phyloP scores from a whole-genome alignment of 345 rosid species.

The Geranium rotundifolium region DNA sequence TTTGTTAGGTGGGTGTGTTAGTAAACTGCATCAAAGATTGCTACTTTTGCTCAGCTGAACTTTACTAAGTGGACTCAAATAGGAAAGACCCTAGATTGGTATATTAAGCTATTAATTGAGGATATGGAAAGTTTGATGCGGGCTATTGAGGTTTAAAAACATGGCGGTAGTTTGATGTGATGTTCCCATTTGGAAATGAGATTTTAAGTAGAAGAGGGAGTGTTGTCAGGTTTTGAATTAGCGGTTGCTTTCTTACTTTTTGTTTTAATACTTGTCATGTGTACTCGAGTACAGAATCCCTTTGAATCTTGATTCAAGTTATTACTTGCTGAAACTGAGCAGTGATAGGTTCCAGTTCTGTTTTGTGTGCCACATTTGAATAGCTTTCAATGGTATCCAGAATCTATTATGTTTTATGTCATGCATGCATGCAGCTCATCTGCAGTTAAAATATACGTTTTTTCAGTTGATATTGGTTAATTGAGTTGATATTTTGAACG shows the following conservation, averaged over 20 bases:
- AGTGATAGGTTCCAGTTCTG: not conserved
- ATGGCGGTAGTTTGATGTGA: not conserved
- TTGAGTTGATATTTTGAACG: not conserved
- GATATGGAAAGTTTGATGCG: not conserved
- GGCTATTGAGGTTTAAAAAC: no score
- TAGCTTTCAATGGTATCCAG: not conserved
- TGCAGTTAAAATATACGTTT: not conserved
- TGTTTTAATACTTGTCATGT: not conserved
- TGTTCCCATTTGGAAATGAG: not conserved
- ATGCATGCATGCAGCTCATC: not conserved
- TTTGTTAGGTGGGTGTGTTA: not conserved
- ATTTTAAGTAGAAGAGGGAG: no score
- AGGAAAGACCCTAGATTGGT: not conserved
- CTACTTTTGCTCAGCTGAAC: not conserved
- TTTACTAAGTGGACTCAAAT: not conserved
- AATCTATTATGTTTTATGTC: not conserved
- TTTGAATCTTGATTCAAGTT: not conserved
- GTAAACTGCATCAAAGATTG: not conserved
- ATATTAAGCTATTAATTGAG: not conserved
- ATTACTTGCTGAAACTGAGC: not conserved
- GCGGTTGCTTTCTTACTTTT: no score
- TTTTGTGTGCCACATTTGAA: not conserved
- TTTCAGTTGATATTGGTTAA: not conserved
- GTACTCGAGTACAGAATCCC: not conserved
- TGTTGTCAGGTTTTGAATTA: no score